These are phyloP conservation scores for Anthostomella pinea DNA, from an alignment of 2,329 filamentous ascomycete genomes.

Conservation along the genomic window DNA sequence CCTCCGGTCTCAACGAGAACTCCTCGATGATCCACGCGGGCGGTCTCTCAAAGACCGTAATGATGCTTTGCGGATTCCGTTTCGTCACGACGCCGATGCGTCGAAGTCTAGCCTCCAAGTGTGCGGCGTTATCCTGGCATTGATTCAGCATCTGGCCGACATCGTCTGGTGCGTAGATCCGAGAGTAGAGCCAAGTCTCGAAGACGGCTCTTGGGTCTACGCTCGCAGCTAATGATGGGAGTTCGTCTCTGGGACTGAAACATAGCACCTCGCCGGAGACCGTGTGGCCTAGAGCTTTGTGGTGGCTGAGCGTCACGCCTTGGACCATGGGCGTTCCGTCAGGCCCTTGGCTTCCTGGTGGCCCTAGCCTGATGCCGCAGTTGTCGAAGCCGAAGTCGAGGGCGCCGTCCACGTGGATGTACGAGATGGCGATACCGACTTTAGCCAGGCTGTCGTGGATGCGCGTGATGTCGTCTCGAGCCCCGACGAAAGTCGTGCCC, in stretches of 20 bases:
- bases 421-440: conserved; percentile 7
- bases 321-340: conserved; percentile 7
- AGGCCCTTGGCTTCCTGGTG: neutral
- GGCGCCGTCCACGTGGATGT: conserved; percentile 11
- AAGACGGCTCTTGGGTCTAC: conserved; percentile 9
- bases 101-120: neutral
- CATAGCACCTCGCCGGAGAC: conserved; percentile 14
- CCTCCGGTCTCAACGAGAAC: conserved; percentile 10
- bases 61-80: conserved; percentile 3
- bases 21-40: conserved; percentile 10
- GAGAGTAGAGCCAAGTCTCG: conserved; percentile 12
- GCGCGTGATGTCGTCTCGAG: conserved; percentile 2
- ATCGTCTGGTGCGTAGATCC: conserved; percentile 4
- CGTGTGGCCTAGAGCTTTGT: conserved; percentile 11
- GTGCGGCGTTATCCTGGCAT: conserved; percentile 7
- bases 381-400: conserved; percentile 8
- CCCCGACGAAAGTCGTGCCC: conserved; percentile 10
- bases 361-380: conserved; percentile 8
- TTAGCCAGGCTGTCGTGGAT: neutral
- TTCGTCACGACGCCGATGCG: conserved; percentile 4
- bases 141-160: conserved; percentile 1
- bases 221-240: neutral
- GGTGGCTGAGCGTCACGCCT: conserved; percentile 13
- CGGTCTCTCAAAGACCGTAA: conserved; percentile 5
- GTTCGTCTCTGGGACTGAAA: conserved; percentile 5